Evolutionary conservation across 2,329 filamentous ascomycete genomes (phyloP), one percentile per base, ranked within the genome.

Genomic region (Endoconidiophora polonica): DNA sequence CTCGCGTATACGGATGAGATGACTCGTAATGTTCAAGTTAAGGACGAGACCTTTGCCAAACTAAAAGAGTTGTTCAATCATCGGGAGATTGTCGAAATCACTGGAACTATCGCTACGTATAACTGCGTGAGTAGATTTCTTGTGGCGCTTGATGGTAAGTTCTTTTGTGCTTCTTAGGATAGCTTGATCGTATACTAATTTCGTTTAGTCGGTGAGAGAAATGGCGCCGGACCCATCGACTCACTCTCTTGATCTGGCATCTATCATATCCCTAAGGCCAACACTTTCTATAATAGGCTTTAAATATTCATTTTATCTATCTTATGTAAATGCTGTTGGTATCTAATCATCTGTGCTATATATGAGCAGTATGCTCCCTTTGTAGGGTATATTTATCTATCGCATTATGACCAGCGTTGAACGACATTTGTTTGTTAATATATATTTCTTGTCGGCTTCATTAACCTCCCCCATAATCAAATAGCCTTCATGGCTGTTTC

Each of bases 91-190:
- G 83, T 93, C 12, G 86, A 93, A 67, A 73, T 91, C 55, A 88
- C 83, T 42, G 77, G 82, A 29, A 88, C 83, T 20, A 74, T 76
- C 56, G 83, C 83, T 10, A 78, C 76, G 49, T 93, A 93, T 62
- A 93, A 93, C 61, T 88, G 83, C 60, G 85, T 93, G 14, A 87
- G 82, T 62, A 73, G 86, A 26, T 88, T 93, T 57, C 63, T 93
- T 56, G 85, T 93, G 18, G 86, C 86, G 12, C 63, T 94, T 50
- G 81, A 93, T 66, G 83, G 77, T 79, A 65, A 63, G 74, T 66
- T 49, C 44, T 2, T 5, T 23, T 12, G 10, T 16, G 26, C 12
- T 10, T 10, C 7, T 5, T 3, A 10, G 26, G 7, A 33, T 10
- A 33, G 26, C 5, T 33, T 33, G 7, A 10, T 14, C 14, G 2